phyloP scores from a whole-genome alignment of 805 yeast species.

The Deakozyma indianensis region DNA sequence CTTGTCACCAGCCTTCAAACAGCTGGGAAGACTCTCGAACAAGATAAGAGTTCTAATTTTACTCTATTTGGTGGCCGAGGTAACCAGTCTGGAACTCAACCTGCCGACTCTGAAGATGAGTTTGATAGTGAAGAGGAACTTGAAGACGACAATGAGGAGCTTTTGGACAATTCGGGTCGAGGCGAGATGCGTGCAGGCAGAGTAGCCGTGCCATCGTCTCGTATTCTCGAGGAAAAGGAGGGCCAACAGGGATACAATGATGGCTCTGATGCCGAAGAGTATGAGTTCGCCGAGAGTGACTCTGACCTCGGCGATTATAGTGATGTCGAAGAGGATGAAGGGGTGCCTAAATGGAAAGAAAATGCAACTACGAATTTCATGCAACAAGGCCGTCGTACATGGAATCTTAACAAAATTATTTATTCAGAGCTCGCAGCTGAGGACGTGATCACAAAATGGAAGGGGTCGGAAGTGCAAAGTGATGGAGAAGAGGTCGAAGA shows the following conservation, averaged over 20 bases:
- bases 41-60: slow-evolving; percentile 53
- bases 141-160: slow-evolving; percentile 4
- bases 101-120: background rate
- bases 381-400: slow-evolving; percentile 4
- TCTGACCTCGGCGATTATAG: slow-evolving; percentile 28
- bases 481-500: slow-evolving; percentile 13
- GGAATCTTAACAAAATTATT: background rate
- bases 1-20: slow-evolving; percentile 71
- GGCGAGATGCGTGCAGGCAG: background rate
- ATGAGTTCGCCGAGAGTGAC: slow-evolving; percentile 29
- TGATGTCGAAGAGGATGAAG: slow-evolving; percentile 20
- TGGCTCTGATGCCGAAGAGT: slow-evolving; percentile 24
- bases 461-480: slow-evolving; percentile 2
- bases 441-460: background rate
- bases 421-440: background rate
- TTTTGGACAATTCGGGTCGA: background rate
- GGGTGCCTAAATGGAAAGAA: slow-evolving; percentile 18
- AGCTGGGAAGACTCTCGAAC: slow-evolving; percentile 45
- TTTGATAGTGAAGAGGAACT: background rate
- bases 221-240: background rate
- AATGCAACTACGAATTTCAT: slow-evolving; percentile 22
- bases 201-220: background rate
- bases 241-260: background rate
- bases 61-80: slow-evolving; percentile 43
- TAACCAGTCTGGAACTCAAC: background rate